phyloP scores from a whole-genome alignment of 306 rosid species.

The Geum urbanum region DNA sequence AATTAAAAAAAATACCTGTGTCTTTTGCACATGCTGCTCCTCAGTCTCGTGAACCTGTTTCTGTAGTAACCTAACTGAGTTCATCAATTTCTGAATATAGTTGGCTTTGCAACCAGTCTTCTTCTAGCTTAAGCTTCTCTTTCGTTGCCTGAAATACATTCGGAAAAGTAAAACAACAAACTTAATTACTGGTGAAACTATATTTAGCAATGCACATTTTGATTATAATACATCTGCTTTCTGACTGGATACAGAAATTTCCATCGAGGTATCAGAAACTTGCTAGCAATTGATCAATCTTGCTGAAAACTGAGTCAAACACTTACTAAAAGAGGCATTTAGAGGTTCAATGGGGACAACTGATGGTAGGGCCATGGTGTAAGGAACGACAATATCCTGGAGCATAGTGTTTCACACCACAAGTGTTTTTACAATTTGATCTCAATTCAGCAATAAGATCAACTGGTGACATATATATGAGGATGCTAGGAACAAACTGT shows the following conservation, averaged over 20 bases:
- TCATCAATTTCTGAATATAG: conserved; percentile 41
- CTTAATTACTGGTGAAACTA: not conserved
- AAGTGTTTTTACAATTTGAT: not conserved
- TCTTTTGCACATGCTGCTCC: conserved; percentile 56
- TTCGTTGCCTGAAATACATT: conserved; percentile 55
- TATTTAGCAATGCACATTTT: not conserved
- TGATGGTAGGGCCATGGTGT: not conserved
- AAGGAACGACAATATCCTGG: not conserved
- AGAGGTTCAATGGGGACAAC: not conserved
- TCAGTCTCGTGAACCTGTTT: conserved; percentile 56
- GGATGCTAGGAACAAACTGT: not conserved
- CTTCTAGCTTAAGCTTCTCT: conserved; percentile 50
- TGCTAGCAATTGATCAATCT: not conserved
- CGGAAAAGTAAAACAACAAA: conserved; percentile 16
- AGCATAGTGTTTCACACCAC: too few relatives aligned
- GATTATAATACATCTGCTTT: not conserved
- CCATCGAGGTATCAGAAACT: not conserved
- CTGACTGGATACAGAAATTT: not conserved
- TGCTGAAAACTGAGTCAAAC: not conserved
- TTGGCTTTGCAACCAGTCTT: conserved; percentile 40
- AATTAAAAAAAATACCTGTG: conserved; percentile 54
- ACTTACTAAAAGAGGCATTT: not conserved
- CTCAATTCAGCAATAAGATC: not conserved
- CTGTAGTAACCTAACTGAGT: conserved; percentile 41
- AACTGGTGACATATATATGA: not conserved